Base-by-base conservation (phyloP, 768 basidiomycete species). In the Boletus tomentosulus region DNA sequence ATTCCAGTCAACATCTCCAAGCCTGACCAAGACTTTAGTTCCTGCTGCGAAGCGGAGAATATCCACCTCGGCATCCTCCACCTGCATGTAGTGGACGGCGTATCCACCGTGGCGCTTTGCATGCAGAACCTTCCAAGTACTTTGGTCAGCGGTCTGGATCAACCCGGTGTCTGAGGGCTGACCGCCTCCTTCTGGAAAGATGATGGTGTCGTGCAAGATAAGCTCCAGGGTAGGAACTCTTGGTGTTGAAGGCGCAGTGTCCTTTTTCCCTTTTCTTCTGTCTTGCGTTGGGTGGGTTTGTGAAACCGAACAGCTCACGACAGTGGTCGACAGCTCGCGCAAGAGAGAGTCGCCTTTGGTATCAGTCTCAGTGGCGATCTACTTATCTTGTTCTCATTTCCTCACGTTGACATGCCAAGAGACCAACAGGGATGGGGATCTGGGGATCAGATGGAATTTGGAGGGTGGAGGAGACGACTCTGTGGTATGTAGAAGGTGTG, bases 121-220 rank as follows among this genome's bases (percentile, higher is more conserved):
- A 60, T 87, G 82, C 1, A 83, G 65, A 16, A 92, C 85, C 13
- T 78, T 71, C 80, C 83, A 85, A 11, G 66, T 50, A 2, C 58
- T 68, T n/a, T 76, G 76, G 59, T 81, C 75, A 3, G 64, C 57
- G 19, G 72, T 74, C 2, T 71, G 74, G 25, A 70, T 69, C 30
- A 90, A 71, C 2, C 89, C 89, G 25, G 81, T 81, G 62, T 92
- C 91, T 0, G 83, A 83, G 1, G 87, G 86, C 58, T 92, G 90
- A 0, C 91, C 91, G 11, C 89, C 83, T 9, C 88, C 89, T 69
- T 91, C 89, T 0, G 90, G 89, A 65, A 91, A 92, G 45, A 90
- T 78, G 12, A 87, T 77, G 0, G 88, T 90, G 64, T 92, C 90
- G 48, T 86, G 83, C 43, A 90, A 71, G 48, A 84, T 75, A 8